Evolutionary conservation across 441 rosid species (phyloP).

Genomic region (Viola pubescens): DNA sequence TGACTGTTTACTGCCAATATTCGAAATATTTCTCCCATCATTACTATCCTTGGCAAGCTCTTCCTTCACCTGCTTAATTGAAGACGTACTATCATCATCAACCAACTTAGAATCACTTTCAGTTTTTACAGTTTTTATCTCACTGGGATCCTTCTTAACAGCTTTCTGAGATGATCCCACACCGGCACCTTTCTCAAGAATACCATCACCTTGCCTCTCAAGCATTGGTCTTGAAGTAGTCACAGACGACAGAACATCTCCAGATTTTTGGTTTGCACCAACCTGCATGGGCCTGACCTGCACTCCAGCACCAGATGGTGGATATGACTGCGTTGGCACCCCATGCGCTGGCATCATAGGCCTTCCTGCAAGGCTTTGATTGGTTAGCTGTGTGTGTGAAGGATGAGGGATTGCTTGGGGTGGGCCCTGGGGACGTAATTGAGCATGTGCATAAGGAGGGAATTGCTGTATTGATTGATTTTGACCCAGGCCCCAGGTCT

Average conservation of each 20-base stretch:
- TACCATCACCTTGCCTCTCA: conserved; percentile 24
- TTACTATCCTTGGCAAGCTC: conserved; percentile 23
- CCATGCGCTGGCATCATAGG: conserved; percentile 33
- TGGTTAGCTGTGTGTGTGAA: conserved; percentile 29
- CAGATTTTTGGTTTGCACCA: conserved; percentile 29
- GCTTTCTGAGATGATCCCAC: conserved; percentile 23
- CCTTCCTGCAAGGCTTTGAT: conserved; percentile 30
- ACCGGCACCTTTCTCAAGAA: conserved; percentile 25
- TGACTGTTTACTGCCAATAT: conserved; percentile 17
- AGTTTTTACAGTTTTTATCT: conserved; percentile 27
- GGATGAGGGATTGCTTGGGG: conserved; percentile 30
- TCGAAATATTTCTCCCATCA: conserved; percentile 26
- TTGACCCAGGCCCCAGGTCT: conserved; percentile 30
- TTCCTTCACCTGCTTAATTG: conserved; percentile 30
- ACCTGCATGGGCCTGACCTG: conserved; percentile 28
- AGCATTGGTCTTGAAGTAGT: conserved; percentile 22
- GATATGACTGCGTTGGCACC: conserved; percentile 27
- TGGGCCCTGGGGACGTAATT: conserved; percentile 36
- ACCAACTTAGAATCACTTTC: conserved; percentile 28
- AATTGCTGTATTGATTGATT: conserved; percentile 33
- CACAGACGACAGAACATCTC: conserved; percentile 23
- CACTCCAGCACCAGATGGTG: conserved; percentile 24
- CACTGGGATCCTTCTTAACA: conserved; percentile 27
- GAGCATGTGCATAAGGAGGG: conserved; percentile 37
- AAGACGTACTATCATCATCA: conserved; percentile 22